phyloP scores from a whole-genome alignment of 352 stramenopile species.

The Thraustochytrium sp. region DNA sequence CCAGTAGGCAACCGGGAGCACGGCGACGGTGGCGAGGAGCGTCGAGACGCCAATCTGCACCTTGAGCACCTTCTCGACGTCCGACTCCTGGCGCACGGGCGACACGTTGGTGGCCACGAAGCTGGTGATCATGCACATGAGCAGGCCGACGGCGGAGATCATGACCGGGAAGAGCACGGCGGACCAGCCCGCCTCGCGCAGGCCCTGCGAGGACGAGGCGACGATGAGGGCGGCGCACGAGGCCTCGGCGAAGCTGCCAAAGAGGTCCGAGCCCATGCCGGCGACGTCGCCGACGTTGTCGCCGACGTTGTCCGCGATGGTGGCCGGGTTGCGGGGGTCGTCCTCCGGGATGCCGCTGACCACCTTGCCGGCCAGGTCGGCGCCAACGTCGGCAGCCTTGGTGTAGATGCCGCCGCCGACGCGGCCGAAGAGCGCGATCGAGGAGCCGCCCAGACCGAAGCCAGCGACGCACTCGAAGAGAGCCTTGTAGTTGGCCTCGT shows the following conservation, averaged over 20 bases:
- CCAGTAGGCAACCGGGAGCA: slow-evolving; percentile 15
- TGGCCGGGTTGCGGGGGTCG: slow-evolving; percentile 97
- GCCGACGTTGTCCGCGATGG: slow-evolving; percentile 99
- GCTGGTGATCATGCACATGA: slow-evolving; percentile 88
- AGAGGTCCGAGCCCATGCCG: slow-evolving; percentile 98
- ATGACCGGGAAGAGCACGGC: slow-evolving; percentile 92
- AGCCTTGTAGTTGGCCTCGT: slow-evolving; percentile 57
- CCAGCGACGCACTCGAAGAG: slow-evolving; percentile 93
- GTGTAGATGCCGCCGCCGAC: slow-evolving; percentile 99
- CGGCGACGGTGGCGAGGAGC: slow-evolving; percentile 76
- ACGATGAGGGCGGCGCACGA: slow-evolving; percentile 91
- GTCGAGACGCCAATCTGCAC: slow-evolving; percentile 96
- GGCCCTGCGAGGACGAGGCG: slow-evolving; percentile 81
- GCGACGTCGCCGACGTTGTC: slow-evolving; percentile 99
- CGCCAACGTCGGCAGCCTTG: slow-evolving; percentile 97
- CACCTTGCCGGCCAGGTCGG: slow-evolving; percentile 98
- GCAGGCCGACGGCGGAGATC: slow-evolving; percentile 93
- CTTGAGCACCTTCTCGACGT: slow-evolving; percentile 93
- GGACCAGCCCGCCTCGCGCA: slow-evolving; percentile 77
- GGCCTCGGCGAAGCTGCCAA: slow-evolving; percentile 94
- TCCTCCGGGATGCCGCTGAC: slow-evolving; percentile 98
- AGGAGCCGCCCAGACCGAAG: slow-evolving; percentile 94
- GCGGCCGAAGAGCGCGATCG: slow-evolving; percentile 98
- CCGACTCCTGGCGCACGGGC: slow-evolving; percentile 71
- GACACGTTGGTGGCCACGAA: slow-evolving; percentile 96